Percentiles rank a stretch among this genome's conserved stretches.
Conservation (phyloP, 371 early-diverging fungal species). For the Funneliformis caledonium region DNA sequence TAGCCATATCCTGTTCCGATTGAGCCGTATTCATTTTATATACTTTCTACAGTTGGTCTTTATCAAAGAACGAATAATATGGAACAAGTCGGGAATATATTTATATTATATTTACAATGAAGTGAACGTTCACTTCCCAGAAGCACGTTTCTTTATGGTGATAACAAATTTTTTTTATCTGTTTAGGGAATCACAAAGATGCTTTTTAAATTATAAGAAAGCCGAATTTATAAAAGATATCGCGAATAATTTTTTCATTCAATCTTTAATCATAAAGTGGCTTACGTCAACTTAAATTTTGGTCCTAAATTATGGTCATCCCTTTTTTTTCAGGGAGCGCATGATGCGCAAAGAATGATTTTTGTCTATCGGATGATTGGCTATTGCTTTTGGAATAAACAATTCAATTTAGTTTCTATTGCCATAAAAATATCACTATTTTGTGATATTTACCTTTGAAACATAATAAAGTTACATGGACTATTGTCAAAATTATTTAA, state of each 20-base stretch:
- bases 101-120: not conserved
- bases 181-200: not conserved
- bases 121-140: not conserved
- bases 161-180: not conserved
- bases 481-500: not conserved
- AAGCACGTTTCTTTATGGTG: not conserved
- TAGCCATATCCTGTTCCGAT: not conserved
- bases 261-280: not conserved
- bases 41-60: not conserved
- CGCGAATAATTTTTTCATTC: not conserved
- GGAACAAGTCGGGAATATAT: not conserved
- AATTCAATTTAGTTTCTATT: not conserved
- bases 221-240: not conserved
- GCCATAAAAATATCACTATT: not conserved
- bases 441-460: not conserved
- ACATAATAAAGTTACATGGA: too few species aligned
- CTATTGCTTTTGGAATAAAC: too few species aligned
- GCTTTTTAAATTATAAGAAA: not conserved
- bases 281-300: conserved; percentile 7
- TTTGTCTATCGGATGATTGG: too few species aligned
- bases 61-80: conserved; percentile 10
- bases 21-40: not conserved
- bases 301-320: too few species aligned
- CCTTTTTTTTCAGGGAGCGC: too few species aligned
- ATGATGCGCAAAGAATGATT: too few species aligned